A percentile compares a stretch with the other conserved stretches of the same genome.
These are phyloP conservation scores for Hordeum marinum DNA, from an alignment of 176 grass and related monocot species.

Conservation along the genomic window DNA sequence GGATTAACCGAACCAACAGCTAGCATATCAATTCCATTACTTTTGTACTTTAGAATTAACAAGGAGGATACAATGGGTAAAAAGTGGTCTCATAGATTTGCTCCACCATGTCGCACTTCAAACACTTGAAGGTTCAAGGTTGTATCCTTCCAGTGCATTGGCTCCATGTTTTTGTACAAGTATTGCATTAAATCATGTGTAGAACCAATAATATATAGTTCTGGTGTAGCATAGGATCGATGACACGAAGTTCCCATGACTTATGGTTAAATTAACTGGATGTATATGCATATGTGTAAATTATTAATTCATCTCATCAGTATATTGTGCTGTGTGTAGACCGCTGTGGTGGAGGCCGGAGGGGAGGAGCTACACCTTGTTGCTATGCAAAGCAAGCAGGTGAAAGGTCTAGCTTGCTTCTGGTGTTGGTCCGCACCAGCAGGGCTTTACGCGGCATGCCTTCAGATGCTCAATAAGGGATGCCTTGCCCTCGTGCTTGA, in stretches of 20 bases:
- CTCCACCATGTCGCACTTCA: background rate
- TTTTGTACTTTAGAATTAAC: background rate
- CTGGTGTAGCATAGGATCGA: background rate
- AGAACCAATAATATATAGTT: background rate
- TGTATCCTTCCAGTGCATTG: background rate
- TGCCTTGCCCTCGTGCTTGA: conserved; percentile 64
- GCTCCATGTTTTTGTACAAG: background rate
- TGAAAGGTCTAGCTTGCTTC: conserved; percentile 61
- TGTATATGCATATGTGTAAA: background rate
- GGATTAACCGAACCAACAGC: background rate
- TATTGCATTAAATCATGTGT: background rate
- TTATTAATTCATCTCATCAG: background rate
- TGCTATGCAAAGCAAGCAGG: conserved; percentile 52
- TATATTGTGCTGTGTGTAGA: conserved; percentile 20
- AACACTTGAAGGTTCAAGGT: background rate
- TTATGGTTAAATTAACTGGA: background rate
- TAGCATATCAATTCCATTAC: background rate
- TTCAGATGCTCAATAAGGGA: conserved; percentile 52
- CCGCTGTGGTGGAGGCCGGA: conserved; percentile 39
- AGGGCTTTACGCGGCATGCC: conserved; percentile 35
- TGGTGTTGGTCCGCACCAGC: conserved; percentile 59
- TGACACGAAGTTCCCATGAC: background rate
- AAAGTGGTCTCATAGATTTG: background rate
- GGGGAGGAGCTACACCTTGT: conserved; percentile 57
- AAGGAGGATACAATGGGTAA: background rate